Evolutionary conservation across 2,329 filamentous ascomycete genomes (phyloP).

Genomic region (Cladosporium oxysporum): DNA sequence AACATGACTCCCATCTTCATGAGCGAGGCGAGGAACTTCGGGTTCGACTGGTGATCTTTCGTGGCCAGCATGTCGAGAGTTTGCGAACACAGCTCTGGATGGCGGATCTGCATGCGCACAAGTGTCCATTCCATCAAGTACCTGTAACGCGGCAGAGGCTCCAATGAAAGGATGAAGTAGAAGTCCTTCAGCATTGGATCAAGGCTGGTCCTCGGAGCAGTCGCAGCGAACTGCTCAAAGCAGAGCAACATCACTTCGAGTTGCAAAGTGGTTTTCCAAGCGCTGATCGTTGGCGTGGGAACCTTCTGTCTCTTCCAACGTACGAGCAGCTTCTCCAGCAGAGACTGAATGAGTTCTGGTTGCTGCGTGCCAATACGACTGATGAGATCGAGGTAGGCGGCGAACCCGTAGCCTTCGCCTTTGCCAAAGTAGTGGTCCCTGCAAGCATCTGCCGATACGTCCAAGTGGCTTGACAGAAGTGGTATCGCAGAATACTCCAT

Average conservation of each 20-base stretch:
- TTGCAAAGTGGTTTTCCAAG: constrained; percentile 53
- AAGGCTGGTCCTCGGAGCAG: constrained; percentile 16
- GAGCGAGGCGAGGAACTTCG: constrained; percentile 50
- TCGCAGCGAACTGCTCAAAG: constrained; percentile 37
- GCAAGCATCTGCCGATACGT: constrained; percentile 31
- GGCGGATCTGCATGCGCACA: constrained; percentile 44
- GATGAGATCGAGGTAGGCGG: constrained; percentile 48
- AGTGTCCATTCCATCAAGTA: constrained; percentile 52
- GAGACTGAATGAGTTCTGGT: constrained; percentile 24
- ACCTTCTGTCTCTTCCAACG: constrained; percentile 46
- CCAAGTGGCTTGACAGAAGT: constrained; percentile 33
- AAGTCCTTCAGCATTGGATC: constrained; percentile 41
- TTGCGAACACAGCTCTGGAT: constrained; percentile 34
- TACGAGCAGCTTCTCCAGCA: constrained; percentile 38
- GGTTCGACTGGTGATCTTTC: constrained; percentile 49
- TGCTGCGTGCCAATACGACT: constrained; percentile 39
- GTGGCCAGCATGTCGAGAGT: constrained; percentile 42
- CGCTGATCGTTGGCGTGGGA: constrained; percentile 46
- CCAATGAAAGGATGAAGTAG: constrained; percentile 45
- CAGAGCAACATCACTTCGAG: constrained; percentile 50
- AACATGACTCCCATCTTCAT: constrained; percentile 50
- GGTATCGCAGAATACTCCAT: constrained; percentile 46
- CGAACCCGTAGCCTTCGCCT: constrained; percentile 46
- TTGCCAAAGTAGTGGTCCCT: constrained; percentile 49
- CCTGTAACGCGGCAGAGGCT: constrained; percentile 50